A percentile compares a stretch with the other conserved stretches of the same genome.
Conservation (phyloP, 2,329 filamentous ascomycete genomes). For the Lojkania enalia region DNA sequence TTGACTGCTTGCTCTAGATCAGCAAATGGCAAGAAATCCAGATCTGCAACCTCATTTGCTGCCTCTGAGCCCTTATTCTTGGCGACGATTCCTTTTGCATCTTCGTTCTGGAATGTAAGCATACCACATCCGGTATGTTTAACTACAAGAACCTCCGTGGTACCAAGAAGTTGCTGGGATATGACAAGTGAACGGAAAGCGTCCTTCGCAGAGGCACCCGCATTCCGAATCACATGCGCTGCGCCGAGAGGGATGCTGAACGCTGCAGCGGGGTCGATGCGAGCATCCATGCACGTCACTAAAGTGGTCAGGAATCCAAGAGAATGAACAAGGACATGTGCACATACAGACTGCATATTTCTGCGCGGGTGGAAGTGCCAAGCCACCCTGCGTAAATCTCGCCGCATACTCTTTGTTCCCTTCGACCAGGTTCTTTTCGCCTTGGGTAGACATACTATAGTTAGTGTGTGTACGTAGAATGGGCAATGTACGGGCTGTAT, state of each 20-base stretch:
- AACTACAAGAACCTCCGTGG: constrained; percentile 72
- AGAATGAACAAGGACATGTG: constrained; percentile 13
- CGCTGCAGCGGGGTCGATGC: constrained; percentile 67
- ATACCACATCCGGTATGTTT: constrained; percentile 78
- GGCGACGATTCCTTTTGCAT: constrained; percentile 59
- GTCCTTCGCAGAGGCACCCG: constrained; percentile 64
- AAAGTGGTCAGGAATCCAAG: background rate
- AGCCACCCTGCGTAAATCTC: constrained; percentile 66
- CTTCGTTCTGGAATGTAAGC: constrained; percentile 67
- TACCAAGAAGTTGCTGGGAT: constrained; percentile 77
- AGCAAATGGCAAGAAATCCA: constrained; percentile 69
- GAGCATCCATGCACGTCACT: constrained; percentile 84
- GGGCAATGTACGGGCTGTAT: constrained; percentile 9
- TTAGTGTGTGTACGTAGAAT: background rate
- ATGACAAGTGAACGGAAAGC: constrained; percentile 76
- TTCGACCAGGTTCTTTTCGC: constrained; percentile 59
- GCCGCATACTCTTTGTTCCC: constrained; percentile 62
- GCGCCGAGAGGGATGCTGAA: constrained; percentile 74
- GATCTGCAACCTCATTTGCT: constrained; percentile 46
- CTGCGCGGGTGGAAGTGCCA: constrained; percentile 70
- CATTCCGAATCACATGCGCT: constrained; percentile 77
- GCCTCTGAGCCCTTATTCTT: constrained; percentile 61
- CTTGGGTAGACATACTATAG: constrained; percentile 47
- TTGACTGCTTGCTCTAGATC: constrained; percentile 13
- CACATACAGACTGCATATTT: constrained; percentile 66